Conservation (phyloP, 331 rosid genomes). For the Dryas integrifolia region DNA sequence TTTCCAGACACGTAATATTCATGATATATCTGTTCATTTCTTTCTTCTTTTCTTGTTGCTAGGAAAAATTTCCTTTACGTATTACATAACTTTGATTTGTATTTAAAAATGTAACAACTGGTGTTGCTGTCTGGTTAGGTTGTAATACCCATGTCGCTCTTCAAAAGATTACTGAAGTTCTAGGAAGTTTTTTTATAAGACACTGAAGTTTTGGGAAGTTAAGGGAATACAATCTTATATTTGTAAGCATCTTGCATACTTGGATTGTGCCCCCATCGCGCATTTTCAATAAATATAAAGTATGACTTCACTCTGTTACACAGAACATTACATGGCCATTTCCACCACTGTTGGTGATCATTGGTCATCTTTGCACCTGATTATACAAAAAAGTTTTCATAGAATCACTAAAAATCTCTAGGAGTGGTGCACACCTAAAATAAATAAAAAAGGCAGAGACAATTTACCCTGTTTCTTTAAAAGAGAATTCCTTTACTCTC, state of each 20-base stretch:
- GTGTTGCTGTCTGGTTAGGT: conserved; percentile 20
- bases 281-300: background rate
- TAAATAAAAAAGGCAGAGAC: background rate
- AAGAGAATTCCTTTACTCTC: conserved; percentile 75
- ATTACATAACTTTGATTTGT: no score
- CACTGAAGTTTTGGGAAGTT: conserved; percentile 4
- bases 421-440: background rate
- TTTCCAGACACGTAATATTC: background rate
- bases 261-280: background rate
- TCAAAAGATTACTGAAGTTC: background rate
- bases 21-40: background rate
- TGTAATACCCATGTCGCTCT: background rate
- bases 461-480: conserved; percentile 75
- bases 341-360: background rate
- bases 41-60: background rate
- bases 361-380: background rate
- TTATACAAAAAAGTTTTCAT: background rate
- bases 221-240: background rate
- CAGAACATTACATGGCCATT: background rate
- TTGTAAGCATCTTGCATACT: conserved; percentile 32
- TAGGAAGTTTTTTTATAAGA: conserved; percentile 7
- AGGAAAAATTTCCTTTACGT: background rate
- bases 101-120: background rate
- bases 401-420: no score
- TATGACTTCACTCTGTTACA: background rate